Percentiles rank a stretch among this genome's conserved stretches.
These are phyloP conservation scores for Kingdonia uniflora DNA, from an alignment of 164 flowering plant species.

Conservation along the genomic window DNA sequence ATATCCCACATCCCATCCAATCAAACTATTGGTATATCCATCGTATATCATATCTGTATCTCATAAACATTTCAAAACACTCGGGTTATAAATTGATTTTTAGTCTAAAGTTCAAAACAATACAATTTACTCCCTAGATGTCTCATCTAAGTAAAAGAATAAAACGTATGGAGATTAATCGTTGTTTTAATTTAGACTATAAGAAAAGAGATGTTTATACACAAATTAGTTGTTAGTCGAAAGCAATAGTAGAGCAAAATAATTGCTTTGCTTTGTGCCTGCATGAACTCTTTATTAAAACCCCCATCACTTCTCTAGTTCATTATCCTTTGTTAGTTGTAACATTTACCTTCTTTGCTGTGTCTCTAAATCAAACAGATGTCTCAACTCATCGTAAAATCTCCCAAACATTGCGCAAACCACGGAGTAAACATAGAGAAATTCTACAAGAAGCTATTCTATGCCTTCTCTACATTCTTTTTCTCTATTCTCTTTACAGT, in stretches of 20 bases:
- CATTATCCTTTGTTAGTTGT: constrained; percentile 1
- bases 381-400: constrained; percentile 12
- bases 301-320: constrained; percentile 1
- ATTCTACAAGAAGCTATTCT: constrained; percentile 14
- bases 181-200: too few relatives aligned
- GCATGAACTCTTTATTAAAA: not conserved
- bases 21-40: not conserved
- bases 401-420: constrained; percentile 25
- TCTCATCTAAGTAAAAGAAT: too few relatives aligned
- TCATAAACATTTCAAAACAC: too few relatives aligned
- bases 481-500: constrained; percentile 10
- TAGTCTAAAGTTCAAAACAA: too few relatives aligned
- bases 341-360: not conserved
- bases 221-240: constrained; percentile 6
- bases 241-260: constrained; percentile 8
- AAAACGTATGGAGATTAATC: too few relatives aligned
- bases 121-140: too few relatives aligned
- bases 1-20: constrained; percentile 5
- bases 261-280: constrained; percentile 9
- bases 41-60: too few relatives aligned
- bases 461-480: constrained; percentile 14
- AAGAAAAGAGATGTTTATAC: too few relatives aligned
- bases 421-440: constrained; percentile 15
- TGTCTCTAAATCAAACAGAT: constrained; percentile 11
- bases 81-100: too few relatives aligned